Conservation (phyloP, 225 moss, liverwort and hornwort species). For the Physcomitrium patens region DNA sequence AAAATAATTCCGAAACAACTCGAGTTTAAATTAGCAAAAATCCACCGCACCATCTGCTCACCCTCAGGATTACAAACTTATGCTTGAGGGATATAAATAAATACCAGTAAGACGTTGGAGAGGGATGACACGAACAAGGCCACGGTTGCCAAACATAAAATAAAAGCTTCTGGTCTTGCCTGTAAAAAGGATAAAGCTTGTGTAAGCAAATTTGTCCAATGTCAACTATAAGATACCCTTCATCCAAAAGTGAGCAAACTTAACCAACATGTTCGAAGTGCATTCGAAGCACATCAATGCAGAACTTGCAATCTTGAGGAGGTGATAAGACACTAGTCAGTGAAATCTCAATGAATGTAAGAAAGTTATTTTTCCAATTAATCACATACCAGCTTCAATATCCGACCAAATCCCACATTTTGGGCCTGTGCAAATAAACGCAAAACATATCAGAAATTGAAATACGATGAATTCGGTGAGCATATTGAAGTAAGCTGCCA, state of each 20-base stretch:
- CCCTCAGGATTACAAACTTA: background rate
- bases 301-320: background rate
- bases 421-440: constrained; percentile 50
- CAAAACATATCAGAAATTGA: background rate
- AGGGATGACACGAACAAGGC: constrained; percentile 82
- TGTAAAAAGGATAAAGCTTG: constrained; percentile 24
- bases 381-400: constrained; percentile 56
- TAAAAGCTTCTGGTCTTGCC: constrained; percentile 72
- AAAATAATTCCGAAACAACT: background rate
- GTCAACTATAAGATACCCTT: background rate
- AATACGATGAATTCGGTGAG: background rate
- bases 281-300: background rate
- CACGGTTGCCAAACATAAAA: constrained; percentile 70
- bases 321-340: background rate
- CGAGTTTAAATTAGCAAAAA: background rate
- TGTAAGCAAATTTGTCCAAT: background rate
- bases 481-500: constrained; percentile 14
- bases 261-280: background rate
- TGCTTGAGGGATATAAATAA: constrained; percentile 2
- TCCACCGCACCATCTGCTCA: background rate
- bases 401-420: constrained; percentile 74
- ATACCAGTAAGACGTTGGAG: constrained; percentile 85
- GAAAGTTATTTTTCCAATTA: background rate
- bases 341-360: background rate
- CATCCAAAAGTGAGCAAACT: background rate